Conservation (phyloP, 2,329 filamentous ascomycete genomes). For the Aspergillus flavus region DNA sequence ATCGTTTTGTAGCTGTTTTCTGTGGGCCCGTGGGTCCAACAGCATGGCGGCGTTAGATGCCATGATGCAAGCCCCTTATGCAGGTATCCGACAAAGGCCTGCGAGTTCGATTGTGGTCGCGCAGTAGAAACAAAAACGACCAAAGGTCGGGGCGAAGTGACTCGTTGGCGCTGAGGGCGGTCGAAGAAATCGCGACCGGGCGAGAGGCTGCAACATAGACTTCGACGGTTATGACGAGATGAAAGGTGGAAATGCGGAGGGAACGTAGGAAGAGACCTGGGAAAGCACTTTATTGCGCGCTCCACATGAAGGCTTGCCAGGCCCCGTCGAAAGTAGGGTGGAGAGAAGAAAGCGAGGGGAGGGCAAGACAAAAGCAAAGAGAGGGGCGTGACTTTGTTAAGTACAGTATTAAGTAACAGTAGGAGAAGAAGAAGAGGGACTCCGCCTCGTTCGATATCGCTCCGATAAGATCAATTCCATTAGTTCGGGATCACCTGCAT, state of each 20-base stretch:
- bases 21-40: slow-evolving; percentile 47
- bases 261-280: slow-evolving; percentile 4
- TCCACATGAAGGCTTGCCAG: background rate
- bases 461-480: slow-evolving; percentile 1
- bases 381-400: background rate
- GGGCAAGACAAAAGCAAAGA: background rate
- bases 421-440: background rate
- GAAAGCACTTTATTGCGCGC: background rate
- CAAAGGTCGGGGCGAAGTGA: background rate
- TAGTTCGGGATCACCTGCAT: background rate
- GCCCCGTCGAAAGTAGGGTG: background rate
- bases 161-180: slow-evolving; percentile 3
- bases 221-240: background rate
- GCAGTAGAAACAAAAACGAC: background rate
- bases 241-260: background rate
- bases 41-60: slow-evolving; percentile 46
- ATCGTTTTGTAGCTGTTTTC: slow-evolving; percentile 37
- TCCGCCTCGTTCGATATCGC: background rate
- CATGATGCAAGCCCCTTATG: slow-evolving; percentile 31
- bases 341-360: background rate
- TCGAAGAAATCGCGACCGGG: slow-evolving; percentile 6
- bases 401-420: background rate
- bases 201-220: background rate
- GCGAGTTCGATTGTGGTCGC: background rate
- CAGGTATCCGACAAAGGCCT: slow-evolving; percentile 17